These are phyloP conservation scores for Coniosporium tulheliwenetii DNA, from an alignment of 2,329 filamentous ascomycete genomes.

Conservation along the genomic window DNA sequence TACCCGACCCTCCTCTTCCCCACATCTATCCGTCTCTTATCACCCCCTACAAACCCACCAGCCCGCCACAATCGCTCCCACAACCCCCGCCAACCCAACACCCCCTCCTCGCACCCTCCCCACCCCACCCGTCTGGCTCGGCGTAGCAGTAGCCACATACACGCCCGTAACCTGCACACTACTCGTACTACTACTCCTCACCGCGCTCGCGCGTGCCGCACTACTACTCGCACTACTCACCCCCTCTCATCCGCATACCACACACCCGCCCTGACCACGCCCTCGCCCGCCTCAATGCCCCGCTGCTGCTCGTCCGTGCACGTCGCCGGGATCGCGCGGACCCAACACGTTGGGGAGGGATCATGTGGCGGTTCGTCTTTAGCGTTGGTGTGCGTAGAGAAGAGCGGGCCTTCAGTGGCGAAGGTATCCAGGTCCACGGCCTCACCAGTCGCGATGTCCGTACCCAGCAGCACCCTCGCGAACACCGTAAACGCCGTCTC, in stretches of 20 bases:
- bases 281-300: constrained; percentile 32
- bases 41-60: too few relatives aligned
- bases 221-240: not conserved
- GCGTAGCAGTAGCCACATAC: constrained; percentile 21
- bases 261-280: constrained; percentile 45
- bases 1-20: too few relatives aligned
- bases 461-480: constrained; percentile 33
- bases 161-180: constrained; percentile 13
- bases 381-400: constrained; percentile 39
- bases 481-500: constrained; percentile 39
- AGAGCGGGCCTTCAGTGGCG: constrained; percentile 40
- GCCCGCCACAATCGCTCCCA: too few relatives aligned
- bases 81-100: too few relatives aligned
- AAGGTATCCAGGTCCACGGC: constrained; percentile 35
- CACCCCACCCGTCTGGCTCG: constrained; percentile 9
- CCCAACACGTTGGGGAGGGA: constrained; percentile 42
- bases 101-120: not conserved
- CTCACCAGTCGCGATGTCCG: constrained; percentile 33
- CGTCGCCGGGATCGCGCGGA: constrained; percentile 34
- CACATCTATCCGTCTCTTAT: too few relatives aligned
- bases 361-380: constrained; percentile 27
- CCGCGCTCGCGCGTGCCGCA: constrained; percentile 1
- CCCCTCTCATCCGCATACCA: constrained; percentile 22
- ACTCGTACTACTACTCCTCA: constrained; percentile 2
- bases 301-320: constrained; percentile 37